Conservation (phyloP, 306 rosid species). For the Lupinus albus region DNA sequence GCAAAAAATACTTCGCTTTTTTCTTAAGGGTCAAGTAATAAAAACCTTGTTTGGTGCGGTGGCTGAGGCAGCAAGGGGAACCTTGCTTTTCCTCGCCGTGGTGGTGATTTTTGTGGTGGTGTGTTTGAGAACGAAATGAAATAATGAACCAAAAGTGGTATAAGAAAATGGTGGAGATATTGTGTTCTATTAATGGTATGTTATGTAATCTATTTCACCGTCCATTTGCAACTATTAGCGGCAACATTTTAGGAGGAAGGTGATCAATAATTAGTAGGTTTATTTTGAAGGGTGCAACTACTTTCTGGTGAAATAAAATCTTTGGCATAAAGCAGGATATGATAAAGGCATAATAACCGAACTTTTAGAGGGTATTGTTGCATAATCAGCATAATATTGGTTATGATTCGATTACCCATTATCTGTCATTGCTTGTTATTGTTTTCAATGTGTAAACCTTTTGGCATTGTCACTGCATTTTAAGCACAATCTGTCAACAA, state of each 20-base stretch:
- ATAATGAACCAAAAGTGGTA: neutral
- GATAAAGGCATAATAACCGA: neutral
- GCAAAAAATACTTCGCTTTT: too few species aligned
- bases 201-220: slow-evolving; percentile 36
- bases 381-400: too few species aligned
- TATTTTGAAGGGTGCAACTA: slow-evolving; percentile 28
- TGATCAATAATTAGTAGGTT: slow-evolving; percentile 41
- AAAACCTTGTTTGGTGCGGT: neutral
- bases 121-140: neutral
- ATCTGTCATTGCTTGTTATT: slow-evolving; percentile 11
- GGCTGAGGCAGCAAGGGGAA: slow-evolving; percentile 47
- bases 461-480: too few species aligned
- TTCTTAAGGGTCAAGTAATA: neutral
- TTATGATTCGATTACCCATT: neutral
- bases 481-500: too few species aligned
- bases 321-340: neutral
- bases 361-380: neutral
- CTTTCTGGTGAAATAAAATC: slow-evolving; percentile 35
- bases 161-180: neutral
- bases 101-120: neutral
- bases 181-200: slow-evolving; percentile 33
- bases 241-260: slow-evolving; percentile 43
- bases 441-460: too few species aligned
- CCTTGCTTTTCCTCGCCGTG: slow-evolving; percentile 34
- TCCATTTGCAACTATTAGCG: slow-evolving; percentile 55